Evolutionary conservation across 352 stramenopile species (phyloP), one percentile per base, ranked within the genome.

Genomic region (Phytopythium montanum): DNA sequence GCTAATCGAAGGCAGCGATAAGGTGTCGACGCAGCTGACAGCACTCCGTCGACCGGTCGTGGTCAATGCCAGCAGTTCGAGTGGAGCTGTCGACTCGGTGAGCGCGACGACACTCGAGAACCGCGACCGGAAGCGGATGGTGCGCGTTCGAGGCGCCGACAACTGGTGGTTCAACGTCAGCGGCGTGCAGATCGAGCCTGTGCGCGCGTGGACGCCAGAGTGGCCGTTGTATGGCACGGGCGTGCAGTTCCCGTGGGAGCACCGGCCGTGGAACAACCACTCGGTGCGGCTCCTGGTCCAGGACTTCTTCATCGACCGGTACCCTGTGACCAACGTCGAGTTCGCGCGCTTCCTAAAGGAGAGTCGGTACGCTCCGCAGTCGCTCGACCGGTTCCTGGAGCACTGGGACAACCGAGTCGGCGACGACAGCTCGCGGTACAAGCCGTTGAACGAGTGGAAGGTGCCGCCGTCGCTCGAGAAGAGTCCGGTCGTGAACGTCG

Each of bases 201-300:
- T 92, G 5, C 54, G 58, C 3, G 62, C 64, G 29, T 93, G 83
- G 85, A 95, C 84, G 0, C 85, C 85, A 2, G 81, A 70, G 19
- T 77, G 67, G 38, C 54, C 58, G 28, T 49, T 82, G 23, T 90
- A 79, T 31, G 85, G 85, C 26, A 76, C 73, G 0, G 87, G 85
- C 16, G 85, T 96, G 48, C 87, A 94, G 60, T 96, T 94, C 53
- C 85, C 85, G 8, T 94, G 87, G 85, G 85, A 95, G 46, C 50
- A 72, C 19, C 77, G 81, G 2, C 85, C 87, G n/a, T 88, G 76
- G 71, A 91, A 87, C 52, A 90, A 90, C 50, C 85, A 94, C 61
- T 86, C 76, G 16, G 70, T 72, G 19, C 54, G 69, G 5, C 70
- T 96, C 23, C 65, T 75, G 23, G 59, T 96, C 41, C 73, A 79